Percentiles rank a stretch among this genome's conserved stretches.
phyloP scores from a whole-genome alignment of 805 yeast genomes.

The Saturnispora besseyi region DNA sequence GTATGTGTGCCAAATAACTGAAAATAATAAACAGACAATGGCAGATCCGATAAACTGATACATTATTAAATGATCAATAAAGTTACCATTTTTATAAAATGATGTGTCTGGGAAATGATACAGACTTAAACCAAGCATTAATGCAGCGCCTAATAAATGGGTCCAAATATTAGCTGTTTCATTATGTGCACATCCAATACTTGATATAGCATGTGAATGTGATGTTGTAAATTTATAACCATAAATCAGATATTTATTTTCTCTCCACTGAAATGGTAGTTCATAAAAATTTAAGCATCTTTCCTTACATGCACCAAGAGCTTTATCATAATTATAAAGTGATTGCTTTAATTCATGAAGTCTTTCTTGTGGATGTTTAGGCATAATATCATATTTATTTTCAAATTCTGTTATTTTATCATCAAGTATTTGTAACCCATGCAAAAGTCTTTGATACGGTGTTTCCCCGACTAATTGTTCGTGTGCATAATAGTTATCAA shows the following conservation, averaged over 20 bases:
- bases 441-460: slow-evolving; percentile 21
- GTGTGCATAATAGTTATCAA: slow-evolving; percentile 25
- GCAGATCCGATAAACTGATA: slow-evolving; percentile 64
- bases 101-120: slow-evolving; percentile 56
- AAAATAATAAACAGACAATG: slow-evolving; percentile 65
- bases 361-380: slow-evolving; percentile 22
- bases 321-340: slow-evolving; percentile 39
- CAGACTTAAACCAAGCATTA: slow-evolving; percentile 47
- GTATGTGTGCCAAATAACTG: slow-evolving; percentile 89
- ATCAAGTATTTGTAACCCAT: slow-evolving; percentile 32
- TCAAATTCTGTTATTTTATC: slow-evolving; percentile 34
- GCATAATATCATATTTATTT: slow-evolving; percentile 23
- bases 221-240: slow-evolving; percentile 79
- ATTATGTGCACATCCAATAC: slow-evolving; percentile 64
- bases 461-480: slow-evolving; percentile 9
- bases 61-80: slow-evolving; percentile 42
- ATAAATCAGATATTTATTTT: slow-evolving; percentile 70
- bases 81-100: slow-evolving; percentile 33
- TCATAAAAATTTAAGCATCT: slow-evolving; percentile 71
- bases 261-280: slow-evolving; percentile 88
- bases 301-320: slow-evolving; percentile 33
- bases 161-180: slow-evolving; percentile 94
- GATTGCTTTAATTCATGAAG: slow-evolving; percentile 27
- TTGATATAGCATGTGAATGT: slow-evolving; percentile 48
- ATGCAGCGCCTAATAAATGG: slow-evolving; percentile 62